Evolutionary conservation across 148 eudicot genomes (phyloP), one percentile per base, ranked within the genome.

Genomic region (Rhododendron ovatum): DNA sequence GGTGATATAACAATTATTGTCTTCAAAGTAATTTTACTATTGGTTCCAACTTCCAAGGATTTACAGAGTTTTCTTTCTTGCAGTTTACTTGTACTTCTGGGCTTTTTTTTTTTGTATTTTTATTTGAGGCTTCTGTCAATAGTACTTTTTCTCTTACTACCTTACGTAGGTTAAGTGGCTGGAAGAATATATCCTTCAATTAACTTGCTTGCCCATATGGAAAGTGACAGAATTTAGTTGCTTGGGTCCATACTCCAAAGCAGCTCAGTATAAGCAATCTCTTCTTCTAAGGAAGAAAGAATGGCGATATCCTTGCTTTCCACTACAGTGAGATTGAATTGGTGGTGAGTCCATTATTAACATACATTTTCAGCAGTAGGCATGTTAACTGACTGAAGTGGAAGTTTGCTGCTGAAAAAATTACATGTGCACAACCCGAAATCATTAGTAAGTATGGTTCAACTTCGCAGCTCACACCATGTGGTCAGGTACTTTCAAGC

Each of bases 1-100:
- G 84, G 47, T 75, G 79, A 51, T 79, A 69, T 78, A 84, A 51
- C 33, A 30, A 47, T 69, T 37, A 26, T 87, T 48, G 37, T 86
- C 45, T 53, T 86, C 63, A 20, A 51, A 43, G 53, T 37, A 84
- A 37, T 39, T 18, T 59, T 57, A 55, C n/a, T 51, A 33, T 37
- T 5, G 7, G n/a, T 81, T 55, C 26, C n/a, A 71, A 15, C 14
- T 81, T 55, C 14, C 11, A 71, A 15, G n/a, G 79, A 75, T 63
- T 41, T 35, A 5, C 57, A 50, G 1, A 3, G 48, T 63, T 37
- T 37, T 7, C 26, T 55, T 84, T 76, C 2, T 48, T 53, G 63
- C 78, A 47, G 37, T 18, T 28, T 83, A 12, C 33, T 41, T 28
- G 30, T 24, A n/a, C 28, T 3, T 11, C 39, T 71, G 7, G 43